phyloP scores from a whole-genome alignment of 108 stramenopile genomes.

The Cyclotella sp. region DNA sequence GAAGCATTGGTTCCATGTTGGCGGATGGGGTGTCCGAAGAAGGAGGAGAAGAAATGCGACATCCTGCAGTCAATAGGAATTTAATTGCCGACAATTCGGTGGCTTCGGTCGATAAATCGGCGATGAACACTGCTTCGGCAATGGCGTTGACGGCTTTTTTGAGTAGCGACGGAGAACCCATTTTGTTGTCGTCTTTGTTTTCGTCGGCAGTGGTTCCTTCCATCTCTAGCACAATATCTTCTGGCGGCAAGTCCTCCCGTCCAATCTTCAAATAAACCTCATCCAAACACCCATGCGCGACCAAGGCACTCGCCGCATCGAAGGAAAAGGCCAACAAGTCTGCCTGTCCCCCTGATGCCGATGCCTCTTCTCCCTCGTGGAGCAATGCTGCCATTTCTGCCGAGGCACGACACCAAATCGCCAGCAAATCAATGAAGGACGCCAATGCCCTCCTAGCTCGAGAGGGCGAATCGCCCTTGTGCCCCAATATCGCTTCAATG shows the following conservation, averaged over 20 bases:
- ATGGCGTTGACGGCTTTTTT: constrained; percentile 64
- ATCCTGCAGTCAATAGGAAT: constrained; percentile 78
- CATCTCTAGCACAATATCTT: constrained; percentile 14
- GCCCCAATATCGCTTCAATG: constrained; percentile 60
- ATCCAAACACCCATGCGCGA: constrained; percentile 86
- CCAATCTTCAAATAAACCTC: constrained; percentile 58
- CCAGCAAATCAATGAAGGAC: constrained; percentile 64
- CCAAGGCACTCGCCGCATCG: constrained; percentile 67
- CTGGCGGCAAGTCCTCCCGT: constrained; percentile 11
- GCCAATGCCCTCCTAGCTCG: constrained; percentile 59
- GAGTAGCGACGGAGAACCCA: constrained; percentile 27
- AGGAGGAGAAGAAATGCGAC: constrained; percentile 45
- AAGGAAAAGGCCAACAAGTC: constrained; percentile 61
- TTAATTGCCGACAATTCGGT: constrained; percentile 80
- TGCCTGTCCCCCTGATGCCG: constrained; percentile 6
- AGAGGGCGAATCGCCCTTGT: constrained; percentile 60
- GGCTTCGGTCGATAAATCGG: constrained; percentile 64
- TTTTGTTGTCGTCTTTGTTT: constrained; percentile 20
- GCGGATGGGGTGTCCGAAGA: not conserved
- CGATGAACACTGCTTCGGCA: constrained; percentile 65
- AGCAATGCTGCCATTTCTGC: constrained; percentile 31
- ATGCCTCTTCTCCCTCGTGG: not conserved
- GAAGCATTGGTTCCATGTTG: constrained; percentile 66
- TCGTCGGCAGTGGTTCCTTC: constrained; percentile 8
- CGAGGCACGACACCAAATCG: constrained; percentile 70